phyloP scores from a whole-genome alignment of 1,284 basidiomycete species.

The Ustilago curta region DNA sequence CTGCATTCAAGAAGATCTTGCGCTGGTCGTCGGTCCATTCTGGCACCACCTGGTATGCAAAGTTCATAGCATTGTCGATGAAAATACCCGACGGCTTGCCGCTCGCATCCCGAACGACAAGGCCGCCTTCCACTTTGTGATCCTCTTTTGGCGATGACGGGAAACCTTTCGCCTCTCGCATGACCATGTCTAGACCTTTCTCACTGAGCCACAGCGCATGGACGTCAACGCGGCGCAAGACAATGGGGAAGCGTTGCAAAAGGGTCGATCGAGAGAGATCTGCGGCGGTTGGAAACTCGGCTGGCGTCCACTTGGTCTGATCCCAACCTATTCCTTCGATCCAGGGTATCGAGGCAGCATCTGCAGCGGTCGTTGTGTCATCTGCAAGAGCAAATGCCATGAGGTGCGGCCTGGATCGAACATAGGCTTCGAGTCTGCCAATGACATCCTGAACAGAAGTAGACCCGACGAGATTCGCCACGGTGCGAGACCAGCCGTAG shows the following conservation, averaged over 20 bases:
- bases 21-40: slow-evolving; percentile 71
- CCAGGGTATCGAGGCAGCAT: slow-evolving; percentile 72
- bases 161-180: slow-evolving; percentile 65
- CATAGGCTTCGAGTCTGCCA: slow-evolving; percentile 47
- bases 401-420: slow-evolving; percentile 32
- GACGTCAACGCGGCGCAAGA: slow-evolving; percentile 74
- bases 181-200: slow-evolving; percentile 72
- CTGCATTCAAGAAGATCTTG: slow-evolving; percentile 77
- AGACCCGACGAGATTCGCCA: slow-evolving; percentile 56
- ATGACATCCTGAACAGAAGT: slow-evolving; percentile 46
- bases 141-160: slow-evolving; percentile 29
- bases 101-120: slow-evolving; percentile 76
- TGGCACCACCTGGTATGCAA: slow-evolving; percentile 57
- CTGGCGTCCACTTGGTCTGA: slow-evolving; percentile 74
- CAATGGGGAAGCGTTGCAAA: slow-evolving; percentile 34
- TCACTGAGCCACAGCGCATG: slow-evolving; percentile 87
- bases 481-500: slow-evolving; percentile 55
- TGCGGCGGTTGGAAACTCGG: slow-evolving; percentile 76
- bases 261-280: slow-evolving; percentile 73
- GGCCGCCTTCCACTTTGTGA: slow-evolving; percentile 78
- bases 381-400: slow-evolving; percentile 20
- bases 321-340: slow-evolving; percentile 92
- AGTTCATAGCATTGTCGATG: slow-evolving; percentile 66
- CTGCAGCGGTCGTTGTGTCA: not conserved
- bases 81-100: slow-evolving; percentile 80